Base-by-base conservation (phyloP, 257 asterid species). In the Nicotiana sylvestris region DNA sequence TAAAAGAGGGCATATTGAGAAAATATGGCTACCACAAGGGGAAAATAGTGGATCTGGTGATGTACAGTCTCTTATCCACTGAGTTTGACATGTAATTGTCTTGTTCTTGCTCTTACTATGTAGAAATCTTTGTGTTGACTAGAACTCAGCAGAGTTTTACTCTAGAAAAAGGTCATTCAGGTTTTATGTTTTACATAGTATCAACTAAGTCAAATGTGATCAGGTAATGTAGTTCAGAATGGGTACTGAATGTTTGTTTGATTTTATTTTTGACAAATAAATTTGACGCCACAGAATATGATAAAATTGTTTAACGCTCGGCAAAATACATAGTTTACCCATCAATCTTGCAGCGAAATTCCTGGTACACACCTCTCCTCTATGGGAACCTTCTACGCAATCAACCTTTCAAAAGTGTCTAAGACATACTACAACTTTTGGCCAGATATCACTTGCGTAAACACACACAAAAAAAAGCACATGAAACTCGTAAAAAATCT, bases 1-100 rank as follows among this genome's bases (percentile, higher is more conserved):
- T 55, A 0, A 89, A 72, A 57, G 92, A 90, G 17, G 93, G 94
- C 5, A 15, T 84, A 69, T 60, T 89, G 77, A 86, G 92, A 70
- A 87, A 89, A 66, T 90, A 89, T 58, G 30, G 61, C 0, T 87
- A 85, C 76, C 86, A 87, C n/a, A 89, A 90, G 74, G 92, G 94
- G 4, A 51, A 66, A 27, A 61, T 88, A 58, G 67, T 46, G 9
- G 92, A 91, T 80, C 84, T 85, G 81, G 39, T 86, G n/a, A 85
- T 91, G 84, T 91, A 78, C 69, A 86, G 93, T 84, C 62, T 85
- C 68, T 64, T 89, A 46, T 82, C 89, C 83, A 81, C 86, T 3
- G 83, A 83, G 4, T 33, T 12, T 43, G 12, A 43, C 1, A 43
- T 43, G 1, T 43, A 43, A 9, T 9, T 1, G 12, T 9, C 37